Conservation (phyloP, 495 filamentous ascomycete genomes). For the Trichoderma erinaceum region DNA sequence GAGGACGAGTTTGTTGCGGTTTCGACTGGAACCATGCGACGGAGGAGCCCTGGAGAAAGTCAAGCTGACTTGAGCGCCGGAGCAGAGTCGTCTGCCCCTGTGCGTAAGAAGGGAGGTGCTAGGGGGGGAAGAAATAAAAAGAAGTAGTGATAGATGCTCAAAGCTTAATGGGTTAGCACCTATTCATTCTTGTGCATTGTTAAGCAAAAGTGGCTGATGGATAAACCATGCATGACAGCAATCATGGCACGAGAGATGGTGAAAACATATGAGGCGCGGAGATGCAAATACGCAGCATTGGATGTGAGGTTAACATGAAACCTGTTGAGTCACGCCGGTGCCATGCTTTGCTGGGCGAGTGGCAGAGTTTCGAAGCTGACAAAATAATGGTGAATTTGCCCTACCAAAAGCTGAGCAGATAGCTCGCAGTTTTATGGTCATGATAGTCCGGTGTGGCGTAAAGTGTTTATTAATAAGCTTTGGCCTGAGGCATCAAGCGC, state of each 20-base stretch:
- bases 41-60: conserved; percentile 53
- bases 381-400: neutral
- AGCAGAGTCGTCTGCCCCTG: conserved; percentile 26
- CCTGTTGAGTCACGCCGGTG: neutral
- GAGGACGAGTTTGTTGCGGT: conserved; percentile 88
- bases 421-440: neutral
- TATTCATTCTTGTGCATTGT: neutral
- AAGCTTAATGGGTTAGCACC: neutral
- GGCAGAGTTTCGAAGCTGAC: neutral
- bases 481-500: conserved; percentile 2
- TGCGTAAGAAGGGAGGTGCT: conserved; percentile 29
- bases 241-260: no score
- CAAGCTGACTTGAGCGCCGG: conserved; percentile 36
- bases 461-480: neutral
- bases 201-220: no score
- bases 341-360: neutral
- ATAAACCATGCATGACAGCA: no score
- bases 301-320: neutral
- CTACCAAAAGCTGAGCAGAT: neutral
- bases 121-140: conserved; percentile 27
- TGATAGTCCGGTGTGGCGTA: neutral
- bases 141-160: conserved; percentile 19
- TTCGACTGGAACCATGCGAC: conserved; percentile 74
- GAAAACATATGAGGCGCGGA: neutral
- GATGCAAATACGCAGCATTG: neutral